These are phyloP conservation scores for Emergomyces orientalis DNA, from an alignment of 2,329 filamentous ascomycete genomes.

Conservation along the genomic window DNA sequence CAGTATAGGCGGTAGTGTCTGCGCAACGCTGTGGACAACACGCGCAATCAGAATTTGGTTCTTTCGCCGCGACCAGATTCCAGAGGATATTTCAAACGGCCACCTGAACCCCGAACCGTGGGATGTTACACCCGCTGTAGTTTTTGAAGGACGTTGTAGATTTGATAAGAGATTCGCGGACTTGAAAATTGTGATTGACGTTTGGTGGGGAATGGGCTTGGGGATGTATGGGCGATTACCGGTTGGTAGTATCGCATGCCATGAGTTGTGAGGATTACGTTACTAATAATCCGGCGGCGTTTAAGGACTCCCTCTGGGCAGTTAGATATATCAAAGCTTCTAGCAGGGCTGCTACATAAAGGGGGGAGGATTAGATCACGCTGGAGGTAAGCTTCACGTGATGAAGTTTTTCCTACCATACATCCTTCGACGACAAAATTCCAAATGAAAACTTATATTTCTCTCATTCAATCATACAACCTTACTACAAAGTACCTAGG, in stretches of 20 bases:
- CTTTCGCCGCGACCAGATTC: constrained; percentile 39
- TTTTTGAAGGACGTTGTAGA: constrained; percentile 36
- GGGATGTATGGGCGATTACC: constrained; percentile 18
- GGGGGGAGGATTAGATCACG: not conserved
- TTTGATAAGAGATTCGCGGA: constrained; percentile 34
- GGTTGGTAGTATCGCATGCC: constrained; percentile 9
- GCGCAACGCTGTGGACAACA: constrained; percentile 41
- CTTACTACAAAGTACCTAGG: no score
- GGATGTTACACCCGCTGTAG: constrained; percentile 35
- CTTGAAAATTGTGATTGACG: constrained; percentile 40
- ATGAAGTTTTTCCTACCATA: no score
- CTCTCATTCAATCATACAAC: no score
- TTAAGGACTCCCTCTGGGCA: constrained; percentile 13
- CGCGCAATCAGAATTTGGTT: constrained; percentile 44
- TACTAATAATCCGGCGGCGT: constrained; percentile 13
- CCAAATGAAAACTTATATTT: no score
- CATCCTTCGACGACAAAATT: no score
- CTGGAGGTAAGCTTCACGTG: not conserved
- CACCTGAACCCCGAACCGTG: constrained; percentile 39
- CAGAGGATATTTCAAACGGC: constrained; percentile 36
- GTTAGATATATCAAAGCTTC: constrained; percentile 16
- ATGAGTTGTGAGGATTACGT: constrained; percentile 14
- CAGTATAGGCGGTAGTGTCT: constrained; percentile 39
- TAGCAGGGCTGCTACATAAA: not conserved
- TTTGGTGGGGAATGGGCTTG: constrained; percentile 51